Evolutionary conservation across 495 filamentous ascomycete species (phyloP).

Genomic region (Aspergillus avenaceus): DNA sequence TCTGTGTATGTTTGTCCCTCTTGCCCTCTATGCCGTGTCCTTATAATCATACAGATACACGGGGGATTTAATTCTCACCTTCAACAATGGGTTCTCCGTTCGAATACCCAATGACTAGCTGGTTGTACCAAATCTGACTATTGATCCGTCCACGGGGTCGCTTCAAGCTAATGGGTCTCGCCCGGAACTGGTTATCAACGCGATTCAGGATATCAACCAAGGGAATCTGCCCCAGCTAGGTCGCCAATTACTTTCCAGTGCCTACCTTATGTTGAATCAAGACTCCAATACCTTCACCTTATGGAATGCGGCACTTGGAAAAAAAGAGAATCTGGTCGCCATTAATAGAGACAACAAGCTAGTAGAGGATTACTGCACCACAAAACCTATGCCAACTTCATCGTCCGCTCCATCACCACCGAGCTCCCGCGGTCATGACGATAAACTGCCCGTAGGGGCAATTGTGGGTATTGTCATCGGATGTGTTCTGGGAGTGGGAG

Average conservation of each 20-base stretch:
- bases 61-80: background rate
- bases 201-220: background rate
- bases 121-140: background rate
- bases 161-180: background rate
- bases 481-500: background rate
- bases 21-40: background rate
- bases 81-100: background rate
- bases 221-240: background rate
- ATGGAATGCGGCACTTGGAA: background rate
- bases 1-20: background rate
- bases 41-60: background rate
- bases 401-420: background rate
- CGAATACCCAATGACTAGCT: conserved; percentile 2
- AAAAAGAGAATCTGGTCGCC: background rate
- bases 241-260: conserved; percentile 1
- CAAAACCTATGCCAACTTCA: too few relatives aligned
- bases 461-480: conserved; percentile 2
- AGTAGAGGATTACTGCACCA: background rate
- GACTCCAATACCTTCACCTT: background rate
- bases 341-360: background rate
- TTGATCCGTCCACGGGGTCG: background rate
- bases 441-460: background rate
- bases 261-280: conserved; percentile 3
- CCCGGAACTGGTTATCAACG: background rate
- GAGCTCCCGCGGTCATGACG: background rate